Evolutionary conservation across 371 early-diverging fungal genomes (phyloP), one percentile per base, ranked within the genome.

Genomic region (Syncephalastrum contaminatum): DNA sequence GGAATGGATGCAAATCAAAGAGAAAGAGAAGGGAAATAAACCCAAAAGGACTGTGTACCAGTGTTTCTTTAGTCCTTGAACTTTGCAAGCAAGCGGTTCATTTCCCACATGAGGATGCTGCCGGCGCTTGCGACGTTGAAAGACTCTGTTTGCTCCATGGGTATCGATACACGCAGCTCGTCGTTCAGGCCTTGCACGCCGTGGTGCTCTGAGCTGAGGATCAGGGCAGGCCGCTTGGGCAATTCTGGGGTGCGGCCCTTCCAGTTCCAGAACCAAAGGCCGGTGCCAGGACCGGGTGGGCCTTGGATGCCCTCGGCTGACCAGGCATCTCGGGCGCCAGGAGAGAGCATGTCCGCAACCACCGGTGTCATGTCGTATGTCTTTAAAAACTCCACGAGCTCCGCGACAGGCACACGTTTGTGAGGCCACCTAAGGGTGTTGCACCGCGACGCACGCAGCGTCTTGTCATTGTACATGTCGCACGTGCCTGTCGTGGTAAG

Each of bases 41-140:
- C 12, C 21, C 21, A 30, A 30, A 30, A 12, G 8, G 10, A 30
- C 36, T 30, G 5, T 30, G 36, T 30, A 30, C 36, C 5, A 30
- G 10, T 10, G 36, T 10, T 30, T 12, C 12, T 30, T 10, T 30
- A 10, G 36, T 30, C 10, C 36, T 30, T 30, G 36, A 30, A 30
- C 36, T 30, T 42, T 53, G 48, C 30, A n/a, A 62, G n/a, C 27
- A 75, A 56, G 46, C 75, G 64, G 54, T 82, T 83, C 42, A 83
- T 48, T 59, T 85, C 82, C 62, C 66, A 66, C 82, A 85, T 78
- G 40, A 85, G 66, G 14, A 81, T 76, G 30, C 74, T 67, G 4
- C 83, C 84, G 15, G 78, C 83, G 27, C 59, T 67, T 2, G 81
- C 72, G 22, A 81, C 80, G 54, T 83, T 83, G 48, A 85, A 59